phyloP scores from a whole-genome alignment of 73 alveolate species.

The Tetrahymena malaccensis region DNA sequence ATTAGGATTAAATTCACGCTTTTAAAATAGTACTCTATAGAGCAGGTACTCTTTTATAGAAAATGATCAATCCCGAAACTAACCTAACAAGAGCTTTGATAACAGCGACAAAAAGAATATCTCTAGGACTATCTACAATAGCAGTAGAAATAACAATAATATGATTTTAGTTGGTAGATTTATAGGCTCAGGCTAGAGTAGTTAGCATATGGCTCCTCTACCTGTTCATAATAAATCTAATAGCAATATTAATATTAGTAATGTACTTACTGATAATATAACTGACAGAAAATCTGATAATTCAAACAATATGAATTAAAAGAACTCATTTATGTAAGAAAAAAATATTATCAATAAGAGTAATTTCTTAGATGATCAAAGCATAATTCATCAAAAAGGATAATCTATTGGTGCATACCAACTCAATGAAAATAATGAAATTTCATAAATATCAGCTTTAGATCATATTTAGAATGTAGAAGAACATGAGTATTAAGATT shows the following conservation, averaged over 20 bases:
- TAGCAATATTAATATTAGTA: background rate
- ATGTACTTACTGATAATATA: background rate
- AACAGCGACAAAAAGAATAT: background rate
- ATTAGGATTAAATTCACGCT: background rate
- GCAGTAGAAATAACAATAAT: background rate
- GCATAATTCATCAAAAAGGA: background rate
- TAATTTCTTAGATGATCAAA: background rate
- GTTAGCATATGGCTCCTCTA: background rate
- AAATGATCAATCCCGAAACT: background rate
- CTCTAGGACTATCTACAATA: background rate
- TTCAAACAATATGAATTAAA: background rate
- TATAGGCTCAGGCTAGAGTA: background rate
- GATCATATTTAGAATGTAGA: background rate
- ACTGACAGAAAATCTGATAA: background rate
- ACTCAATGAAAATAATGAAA: background rate
- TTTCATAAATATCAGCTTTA: background rate
- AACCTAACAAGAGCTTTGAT: background rate
- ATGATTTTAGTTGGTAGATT: background rate
- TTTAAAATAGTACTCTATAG: background rate
- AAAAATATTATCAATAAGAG: background rate
- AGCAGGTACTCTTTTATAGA: background rate
- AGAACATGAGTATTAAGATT: background rate
- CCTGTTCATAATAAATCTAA: background rate
- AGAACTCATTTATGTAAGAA: background rate
- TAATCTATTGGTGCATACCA: background rate